Percentiles rank a stretch among this genome's conserved stretches.
Conservation (phyloP, 306 rosid genomes). For the Ceratonia siliqua region DNA sequence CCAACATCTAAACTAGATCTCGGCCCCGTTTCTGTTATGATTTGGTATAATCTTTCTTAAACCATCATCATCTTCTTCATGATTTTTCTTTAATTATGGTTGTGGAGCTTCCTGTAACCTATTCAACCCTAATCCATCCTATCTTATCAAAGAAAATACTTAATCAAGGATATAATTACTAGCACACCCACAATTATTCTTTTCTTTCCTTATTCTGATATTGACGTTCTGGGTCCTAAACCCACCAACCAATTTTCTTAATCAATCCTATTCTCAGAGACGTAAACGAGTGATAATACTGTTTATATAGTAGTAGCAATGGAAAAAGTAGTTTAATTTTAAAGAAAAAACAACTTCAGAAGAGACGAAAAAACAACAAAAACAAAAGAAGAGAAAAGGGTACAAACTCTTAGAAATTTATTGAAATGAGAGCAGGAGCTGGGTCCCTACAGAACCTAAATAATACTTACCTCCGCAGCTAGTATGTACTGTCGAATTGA, state of each 20-base stretch:
- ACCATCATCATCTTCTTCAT: slow-evolving; percentile 21
- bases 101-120: slow-evolving; percentile 38
- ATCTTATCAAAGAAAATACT: slow-evolving; percentile 30
- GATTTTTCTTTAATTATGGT: slow-evolving; percentile 22
- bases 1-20: slow-evolving; percentile 39
- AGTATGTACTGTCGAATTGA: slow-evolving; percentile 25
- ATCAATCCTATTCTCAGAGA: slow-evolving; percentile 42
- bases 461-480: slow-evolving; percentile 37
- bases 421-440: slow-evolving; percentile 11
- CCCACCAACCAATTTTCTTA: slow-evolving; percentile 63
- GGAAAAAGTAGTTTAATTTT: slow-evolving; percentile 1
- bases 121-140: slow-evolving; percentile 45
- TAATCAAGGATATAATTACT: slow-evolving; percentile 46
- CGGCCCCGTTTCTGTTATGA: slow-evolving; percentile 6
- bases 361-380: neutral
- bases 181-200: slow-evolving; percentile 42
- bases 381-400: neutral
- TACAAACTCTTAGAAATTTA: neutral
- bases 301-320: slow-evolving; percentile 25
- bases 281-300: slow-evolving; percentile 44
- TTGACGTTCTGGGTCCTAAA: slow-evolving; percentile 61
- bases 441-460: slow-evolving; percentile 43
- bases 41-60: slow-evolving; percentile 28
- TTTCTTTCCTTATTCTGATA: slow-evolving; percentile 44
- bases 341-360: slow-evolving; percentile 14